phyloP scores from a whole-genome alignment of 2,329 filamentous ascomycete species.

The Sporothrix brunneoviolacea region DNA sequence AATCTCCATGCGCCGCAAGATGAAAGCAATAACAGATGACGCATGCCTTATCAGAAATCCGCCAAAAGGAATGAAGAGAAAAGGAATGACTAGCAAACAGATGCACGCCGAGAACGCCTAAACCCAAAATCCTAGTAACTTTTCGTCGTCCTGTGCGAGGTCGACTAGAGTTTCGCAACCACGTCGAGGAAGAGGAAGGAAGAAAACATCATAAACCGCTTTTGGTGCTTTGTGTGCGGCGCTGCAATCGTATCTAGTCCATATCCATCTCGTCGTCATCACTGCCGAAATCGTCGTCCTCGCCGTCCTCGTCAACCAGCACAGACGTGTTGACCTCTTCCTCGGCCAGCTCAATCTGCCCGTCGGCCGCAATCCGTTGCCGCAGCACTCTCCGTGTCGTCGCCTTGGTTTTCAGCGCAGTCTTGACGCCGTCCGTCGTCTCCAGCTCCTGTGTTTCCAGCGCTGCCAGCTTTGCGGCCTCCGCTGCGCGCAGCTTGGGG shows the following conservation, averaged over 20 bases:
- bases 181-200: not conserved
- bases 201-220: not conserved
- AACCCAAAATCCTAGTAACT: conserved; percentile 1
- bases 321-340: conserved; percentile 13
- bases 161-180: too few relatives aligned
- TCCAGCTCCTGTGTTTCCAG: conserved; percentile 26
- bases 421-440: conserved; percentile 23
- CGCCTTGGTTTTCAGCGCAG: too few relatives aligned
- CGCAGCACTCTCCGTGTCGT: conserved; percentile 30
- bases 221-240: not conserved
- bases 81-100: conserved; percentile 1
- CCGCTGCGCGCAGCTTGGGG: conserved; percentile 42
- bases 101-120: conserved; percentile 13
- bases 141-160: not conserved
- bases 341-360: conserved; percentile 32
- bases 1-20: too few relatives aligned
- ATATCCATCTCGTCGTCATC: conserved; percentile 16
- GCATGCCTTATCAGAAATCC: too few relatives aligned
- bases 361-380: conserved; percentile 31
- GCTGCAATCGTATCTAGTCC: not conserved
- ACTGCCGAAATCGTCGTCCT: conserved; percentile 20
- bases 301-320: conserved; percentile 19
- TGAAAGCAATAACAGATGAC: not conserved
- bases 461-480: conserved; percentile 24
- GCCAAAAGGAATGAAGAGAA: not conserved